A percentile compares a stretch with the other conserved stretches of the same genome.
Evolutionary conservation across 2,329 filamentous ascomycete genomes (phyloP).

Genomic region (Claviceps africana): DNA sequence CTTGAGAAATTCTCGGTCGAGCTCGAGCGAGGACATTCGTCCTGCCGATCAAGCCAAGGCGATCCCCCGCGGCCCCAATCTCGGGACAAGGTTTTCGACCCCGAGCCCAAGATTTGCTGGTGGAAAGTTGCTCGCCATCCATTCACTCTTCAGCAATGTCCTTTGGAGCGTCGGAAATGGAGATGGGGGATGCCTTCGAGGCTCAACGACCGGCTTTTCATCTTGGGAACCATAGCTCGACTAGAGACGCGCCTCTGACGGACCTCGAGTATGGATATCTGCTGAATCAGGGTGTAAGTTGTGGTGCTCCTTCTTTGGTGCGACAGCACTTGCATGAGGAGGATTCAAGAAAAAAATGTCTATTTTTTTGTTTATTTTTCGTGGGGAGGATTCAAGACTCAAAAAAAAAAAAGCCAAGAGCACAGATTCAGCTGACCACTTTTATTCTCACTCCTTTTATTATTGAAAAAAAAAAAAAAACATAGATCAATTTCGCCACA

Average conservation of each 20-base stretch:
- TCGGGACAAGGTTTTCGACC: not conserved
- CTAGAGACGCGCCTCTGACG: conserved; percentile 43
- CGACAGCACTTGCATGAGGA: not conserved
- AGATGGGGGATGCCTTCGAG: conserved; percentile 14
- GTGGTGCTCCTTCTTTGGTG: not conserved
- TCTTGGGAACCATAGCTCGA: conserved; percentile 61
- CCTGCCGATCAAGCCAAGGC: not conserved
- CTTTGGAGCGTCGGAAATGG: conserved; percentile 10
- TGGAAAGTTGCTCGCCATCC: not conserved
- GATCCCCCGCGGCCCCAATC: not conserved
- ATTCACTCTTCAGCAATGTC: conserved; percentile 10
- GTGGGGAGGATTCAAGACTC: too few relatives aligned
- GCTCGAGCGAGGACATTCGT: not conserved
- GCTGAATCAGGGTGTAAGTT: conserved; percentile 54
- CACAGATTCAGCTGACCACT: not conserved
- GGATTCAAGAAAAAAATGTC: too few relatives aligned
- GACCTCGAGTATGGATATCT: conserved; percentile 52
- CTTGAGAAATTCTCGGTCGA: not conserved
- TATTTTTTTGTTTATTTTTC: too few relatives aligned
- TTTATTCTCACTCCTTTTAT: not conserved
- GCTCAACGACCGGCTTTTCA: conserved; percentile 39
- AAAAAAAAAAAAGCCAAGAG: too few relatives aligned
- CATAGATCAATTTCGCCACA: conserved; percentile 67
- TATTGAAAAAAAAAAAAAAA: not conserved
- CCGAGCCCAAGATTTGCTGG: not conserved